These are phyloP conservation scores for Salvia splendens DNA, from an alignment of 257 asterid genomes.

Conservation along the genomic window DNA sequence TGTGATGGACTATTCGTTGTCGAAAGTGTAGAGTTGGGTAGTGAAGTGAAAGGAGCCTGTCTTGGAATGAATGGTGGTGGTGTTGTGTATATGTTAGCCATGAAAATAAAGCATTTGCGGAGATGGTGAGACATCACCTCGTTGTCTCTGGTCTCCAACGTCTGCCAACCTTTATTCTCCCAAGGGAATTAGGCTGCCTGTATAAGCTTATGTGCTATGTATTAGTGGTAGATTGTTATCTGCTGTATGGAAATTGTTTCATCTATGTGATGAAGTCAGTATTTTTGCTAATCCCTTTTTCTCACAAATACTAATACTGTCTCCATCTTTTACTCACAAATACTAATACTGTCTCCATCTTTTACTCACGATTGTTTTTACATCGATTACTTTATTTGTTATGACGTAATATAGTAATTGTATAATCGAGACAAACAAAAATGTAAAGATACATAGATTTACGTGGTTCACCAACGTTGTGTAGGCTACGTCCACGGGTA, in stretches of 20 bases:
- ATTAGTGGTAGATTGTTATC: neutral
- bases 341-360: too few species aligned
- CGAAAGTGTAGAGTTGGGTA: slow-evolving; percentile 46
- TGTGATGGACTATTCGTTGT: slow-evolving; percentile 65
- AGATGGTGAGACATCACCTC: slow-evolving; percentile 66
- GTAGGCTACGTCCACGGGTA: too few species aligned
- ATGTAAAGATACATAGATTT: too few species aligned
- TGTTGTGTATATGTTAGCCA: slow-evolving; percentile 11
- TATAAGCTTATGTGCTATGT: slow-evolving; percentile 8
- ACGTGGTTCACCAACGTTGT: too few species aligned
- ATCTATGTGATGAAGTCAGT: neutral
- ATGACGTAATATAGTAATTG: too few species aligned
- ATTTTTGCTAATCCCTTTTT: too few species aligned
- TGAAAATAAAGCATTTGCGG: slow-evolving; percentile 16
- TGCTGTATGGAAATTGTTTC: neutral
- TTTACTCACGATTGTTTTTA: too few species aligned
- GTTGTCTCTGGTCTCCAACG: slow-evolving; percentile 48
- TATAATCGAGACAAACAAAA: too few species aligned
- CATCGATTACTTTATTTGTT: too few species aligned
- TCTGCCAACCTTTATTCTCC: neutral
- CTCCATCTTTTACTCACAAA: too few species aligned
- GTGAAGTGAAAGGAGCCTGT: neutral
- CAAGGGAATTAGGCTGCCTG: neutral
- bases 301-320: too few species aligned
- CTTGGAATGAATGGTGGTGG: neutral